Base-by-base conservation (phyloP, 2,329 filamentous ascomycete genomes). In the Sclerotinia trifoliorum region DNA sequence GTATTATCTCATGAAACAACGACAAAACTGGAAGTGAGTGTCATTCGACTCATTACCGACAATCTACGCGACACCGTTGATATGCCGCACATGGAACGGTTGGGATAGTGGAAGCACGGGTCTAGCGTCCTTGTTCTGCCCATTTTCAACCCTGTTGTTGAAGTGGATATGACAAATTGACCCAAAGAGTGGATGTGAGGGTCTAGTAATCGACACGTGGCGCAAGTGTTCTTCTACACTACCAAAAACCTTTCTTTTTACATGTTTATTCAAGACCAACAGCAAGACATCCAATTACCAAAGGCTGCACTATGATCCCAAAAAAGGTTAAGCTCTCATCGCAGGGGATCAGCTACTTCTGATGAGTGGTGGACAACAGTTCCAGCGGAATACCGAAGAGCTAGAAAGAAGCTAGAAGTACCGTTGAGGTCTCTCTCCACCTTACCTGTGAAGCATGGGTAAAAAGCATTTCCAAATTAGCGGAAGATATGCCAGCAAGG, bases 141-240 rank as follows among this genome's bases (percentile, higher is more conserved):
- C 54, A 56, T 19, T 55, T 2, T 58, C 39, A 17, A 58, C 17
- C 5, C 39, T 39, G 56, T 58, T 58, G 39, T 44, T 42, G 56
- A 44, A 58, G 56, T 44, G 56, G 56, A 58, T 24, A 44, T 57
- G 35, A 42, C 32, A 15, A 35, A 57, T 42, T 57, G 21, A 57
- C 32, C 32, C 35, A 42, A 39, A 57, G 35, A 57, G 55, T 58
- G 56, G 56, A 44, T 58, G 35, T 29, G 56, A 58, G 39, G 39
- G 56, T 44, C 56, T 58, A 4, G 56, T 29, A 29, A 58, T 35
- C 58, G 44, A 62, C 58, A 62, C 58, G 58, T 49, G 44, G 58
- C 44, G 21, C 29, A 62, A 13, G 8, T 49, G 8, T n/a, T 21
- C 17, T 24, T 62, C 8, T 2, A 49, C 7, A 24, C 10, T 26